Evolutionary conservation across 345 rosid genomes (phyloP).

Genomic region (Ceriops tagal): DNA sequence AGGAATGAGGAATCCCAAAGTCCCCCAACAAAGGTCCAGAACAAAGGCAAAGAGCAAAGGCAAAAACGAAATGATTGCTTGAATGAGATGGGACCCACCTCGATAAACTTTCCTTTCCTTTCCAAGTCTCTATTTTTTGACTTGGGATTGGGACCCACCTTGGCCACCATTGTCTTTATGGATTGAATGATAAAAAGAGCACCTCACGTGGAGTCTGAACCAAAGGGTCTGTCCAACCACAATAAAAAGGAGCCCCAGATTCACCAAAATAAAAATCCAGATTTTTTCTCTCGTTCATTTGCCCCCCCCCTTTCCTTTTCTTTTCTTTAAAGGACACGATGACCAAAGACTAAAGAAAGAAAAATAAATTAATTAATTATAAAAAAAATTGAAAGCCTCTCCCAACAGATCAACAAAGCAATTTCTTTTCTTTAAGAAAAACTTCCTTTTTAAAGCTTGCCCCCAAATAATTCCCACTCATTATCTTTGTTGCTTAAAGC

Average conservation of each 20-base stretch:
- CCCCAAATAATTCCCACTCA: constrained; percentile 89
- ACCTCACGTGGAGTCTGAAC: constrained; percentile 99
- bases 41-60: constrained; percentile 48
- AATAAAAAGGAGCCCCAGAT: constrained; percentile 35
- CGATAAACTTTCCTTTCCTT: constrained; percentile 45
- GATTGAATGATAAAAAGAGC: constrained; percentile 96
- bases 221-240: constrained; percentile 81
- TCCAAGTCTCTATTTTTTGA: constrained; percentile 45
- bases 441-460: constrained; percentile 52
- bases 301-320: background rate
- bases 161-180: constrained; percentile 92
- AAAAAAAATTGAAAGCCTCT: constrained; percentile 6
- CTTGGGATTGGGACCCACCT: constrained; percentile 64
- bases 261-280: constrained; percentile 4
- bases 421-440: constrained; percentile 27
- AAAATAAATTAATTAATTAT: background rate
- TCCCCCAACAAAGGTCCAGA: constrained; percentile 47
- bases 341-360: no score
- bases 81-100: constrained; percentile 30
- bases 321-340: background rate
- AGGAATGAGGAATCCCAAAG: constrained; percentile 40
- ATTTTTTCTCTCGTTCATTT: background rate
- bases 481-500: constrained; percentile 77
- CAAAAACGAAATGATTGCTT: constrained; percentile 71
- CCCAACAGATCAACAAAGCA: constrained; percentile 31